Conservation (phyloP, 192 early-diverging fungal species). For the Haplosporangium gracile region DNA sequence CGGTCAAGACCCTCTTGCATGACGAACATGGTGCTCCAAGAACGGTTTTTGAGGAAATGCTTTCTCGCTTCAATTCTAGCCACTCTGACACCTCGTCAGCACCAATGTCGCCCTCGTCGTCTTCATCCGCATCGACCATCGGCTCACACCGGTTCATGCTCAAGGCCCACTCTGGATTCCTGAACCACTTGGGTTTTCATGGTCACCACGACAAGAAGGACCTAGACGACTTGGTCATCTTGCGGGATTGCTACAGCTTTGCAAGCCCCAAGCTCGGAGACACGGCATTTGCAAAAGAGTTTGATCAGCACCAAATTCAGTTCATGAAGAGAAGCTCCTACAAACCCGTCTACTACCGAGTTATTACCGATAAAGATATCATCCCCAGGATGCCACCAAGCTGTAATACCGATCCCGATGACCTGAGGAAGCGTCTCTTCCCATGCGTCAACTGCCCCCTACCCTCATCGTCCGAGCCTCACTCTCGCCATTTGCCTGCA, state of each 20-base stretch:
- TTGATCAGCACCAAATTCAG: slow-evolving; percentile 47
- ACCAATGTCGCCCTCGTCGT: background rate
- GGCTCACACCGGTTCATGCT: background rate
- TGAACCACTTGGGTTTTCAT: background rate
- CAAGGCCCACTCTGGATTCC: background rate
- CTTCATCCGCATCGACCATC: background rate
- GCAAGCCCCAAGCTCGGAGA: slow-evolving; percentile 63
- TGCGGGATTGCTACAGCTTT: slow-evolving; percentile 63
- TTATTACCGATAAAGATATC: slow-evolving; percentile 61
- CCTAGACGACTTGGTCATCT: slow-evolving; percentile 9
- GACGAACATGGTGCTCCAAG: slow-evolving; percentile 20
- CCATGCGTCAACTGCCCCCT: slow-evolving; percentile 31
- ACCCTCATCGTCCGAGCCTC: background rate
- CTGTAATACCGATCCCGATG: slow-evolving; percentile 30
- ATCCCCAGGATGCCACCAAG: slow-evolving; percentile 58
- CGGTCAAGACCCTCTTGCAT: background rate
- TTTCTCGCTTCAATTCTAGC: slow-evolving; percentile 18
- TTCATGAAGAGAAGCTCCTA: background rate
- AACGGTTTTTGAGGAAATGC: slow-evolving; percentile 42
- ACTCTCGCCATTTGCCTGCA: background rate
- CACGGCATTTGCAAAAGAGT: slow-evolving; percentile 59
- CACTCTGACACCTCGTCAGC: background rate
- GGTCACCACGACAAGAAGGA: background rate
- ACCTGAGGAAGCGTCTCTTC: slow-evolving; percentile 18
- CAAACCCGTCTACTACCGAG: slow-evolving; percentile 55